Evolutionary conservation across 2,329 filamentous ascomycete genomes (phyloP), one percentile per base, ranked within the genome.

Genomic region (Moelleriella libera): DNA sequence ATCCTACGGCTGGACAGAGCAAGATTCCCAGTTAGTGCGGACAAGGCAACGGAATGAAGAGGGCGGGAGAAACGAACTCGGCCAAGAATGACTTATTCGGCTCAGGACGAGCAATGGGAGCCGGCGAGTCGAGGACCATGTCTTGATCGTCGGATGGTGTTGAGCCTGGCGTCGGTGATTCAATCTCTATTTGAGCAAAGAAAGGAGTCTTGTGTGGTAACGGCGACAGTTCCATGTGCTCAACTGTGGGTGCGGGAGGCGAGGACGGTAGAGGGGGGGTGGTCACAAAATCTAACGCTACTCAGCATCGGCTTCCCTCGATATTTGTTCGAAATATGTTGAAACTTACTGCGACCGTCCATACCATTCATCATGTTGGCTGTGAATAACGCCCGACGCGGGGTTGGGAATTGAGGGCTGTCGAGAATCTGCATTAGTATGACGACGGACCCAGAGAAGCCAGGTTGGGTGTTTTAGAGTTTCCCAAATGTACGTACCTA

Each of bases 151-250:
- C 47, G 50, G 63, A 64, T 49, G 70, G 66, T 12, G 68, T 70
- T 53, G 57, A 63, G 51, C 76, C 73, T 7, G 83, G 83, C 2
- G 83, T 84, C 2, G 88, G 86, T 31, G 86, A 89, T 31, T 79
- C 75, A 47, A 87, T 65, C 53, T 83, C 80, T 52, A 85, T 71
- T 54, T 83, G 74, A 31, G 72, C 63, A 66, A 73, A 66, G 58
- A 80, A 88, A 10, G 84, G 75, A 31, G 76, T 71, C 70, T 95
- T 96, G 70, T 95, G 88, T 50, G 88, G 89, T 41, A 97, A 68
- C 40, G 92, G 90, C 43, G 90, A 96, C 64, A 96, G 82, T 60
- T 97, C 89, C 88, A 97, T 95, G 48, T 80, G 73, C 63, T 95
- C 88, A 51, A 78, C 75, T 47, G 73, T 66, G 37, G 76, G 75